Base-by-base conservation (phyloP, 345 rosid genomes). In the Melastoma malabathricum region DNA sequence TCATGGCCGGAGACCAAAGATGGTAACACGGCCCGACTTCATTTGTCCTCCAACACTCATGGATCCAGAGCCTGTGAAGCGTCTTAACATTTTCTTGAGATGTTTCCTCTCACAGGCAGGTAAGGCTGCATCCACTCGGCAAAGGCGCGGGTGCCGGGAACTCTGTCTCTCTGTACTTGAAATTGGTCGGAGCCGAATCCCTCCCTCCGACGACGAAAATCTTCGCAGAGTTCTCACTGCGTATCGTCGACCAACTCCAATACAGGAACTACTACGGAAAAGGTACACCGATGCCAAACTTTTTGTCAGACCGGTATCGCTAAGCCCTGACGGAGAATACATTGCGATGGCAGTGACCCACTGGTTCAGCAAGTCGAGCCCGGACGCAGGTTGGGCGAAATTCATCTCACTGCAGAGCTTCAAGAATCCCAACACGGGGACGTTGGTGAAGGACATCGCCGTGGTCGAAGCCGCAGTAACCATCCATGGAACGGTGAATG, bases 391-490 rank as follows among this genome's bases (percentile, higher is more conserved):
- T 43, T 64, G 71, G 79, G 19, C 50, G 18, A 51, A 46, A 47
- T 78, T 56, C 45, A 15, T 64, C n/a, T 55, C 75, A 3, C 58
- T 48, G 5, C 27, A 17, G 13, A 47, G n/a, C 19, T 57, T 77
- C 27, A 4, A 56, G 25, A n/a, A 15, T 2, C 27, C 62, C 0
- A 25, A 50, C n/a, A 5, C 19, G 15, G 68, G 72, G 18, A 59
- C 47, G 29, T 56, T 68, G 31, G 54, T 55, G 51, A 54, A 54
- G 34, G 77, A 68, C 49, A 45, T 15, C 3, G 66, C 77, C 60
- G 0, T 54, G 12, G 71, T 74, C 47, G 71, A 71, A 41, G 77
- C 72, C 18, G 75, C 68, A 51, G 70, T 74, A 41, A 64, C 52
- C 0, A 51, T 73, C 29, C 66, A 49, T 10, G 79, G 72, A 46